Evolutionary conservation across 176 grass and related monocot species (phyloP), one percentile per base, ranked within the genome.

Genomic region (Hordeum vulgare): DNA sequence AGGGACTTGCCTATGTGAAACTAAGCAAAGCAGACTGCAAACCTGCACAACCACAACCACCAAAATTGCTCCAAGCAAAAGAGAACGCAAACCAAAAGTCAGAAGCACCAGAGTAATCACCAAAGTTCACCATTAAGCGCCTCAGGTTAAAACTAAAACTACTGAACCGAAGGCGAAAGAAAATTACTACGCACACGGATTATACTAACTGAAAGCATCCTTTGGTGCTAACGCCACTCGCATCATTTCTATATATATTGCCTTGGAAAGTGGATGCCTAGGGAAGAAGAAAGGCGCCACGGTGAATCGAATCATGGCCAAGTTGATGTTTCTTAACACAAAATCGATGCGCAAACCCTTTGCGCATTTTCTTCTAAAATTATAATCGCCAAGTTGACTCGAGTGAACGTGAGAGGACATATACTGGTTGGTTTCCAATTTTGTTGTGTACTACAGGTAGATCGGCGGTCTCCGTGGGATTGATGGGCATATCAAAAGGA

Each of bases 11-110:
- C 4, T 77, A 35, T 63, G n/a, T 35, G 44, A 41, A 74, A 61
- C 23, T 42, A 57, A 21, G 5, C 51, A 70, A 76, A 85, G 15
- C 13, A 40, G 53, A 62, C 37, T 58, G 23, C 49, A 62, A 69
- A 39, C 42, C 51, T 49, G 15, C 79, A 73, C 25, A 86, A 74
- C 83, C 72, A 66, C 21, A 45, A 44, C 73, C 83, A 86, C 78
- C 45, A 14, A 42, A 82, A 78, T 79, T 74, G 59, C 2, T 27
- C 41, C 41, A 71, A 62, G 63, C 69, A 35, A 31, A 9, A 45
- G 36, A 44, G 40, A 40, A 7, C 31, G 35, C 33, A 42, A 12
- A 65, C 14, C 58, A 57, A 44, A 74, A 83, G 75, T 49, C 66
- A 42, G 66, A 73, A 45, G 80, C 76, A 41, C 75, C 67, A 28